A percentile compares a stretch with the other conserved stretches of the same genome.
Evolutionary conservation across 352 stramenopile species (phyloP).

Genomic region (Thraustochytrium striatum): DNA sequence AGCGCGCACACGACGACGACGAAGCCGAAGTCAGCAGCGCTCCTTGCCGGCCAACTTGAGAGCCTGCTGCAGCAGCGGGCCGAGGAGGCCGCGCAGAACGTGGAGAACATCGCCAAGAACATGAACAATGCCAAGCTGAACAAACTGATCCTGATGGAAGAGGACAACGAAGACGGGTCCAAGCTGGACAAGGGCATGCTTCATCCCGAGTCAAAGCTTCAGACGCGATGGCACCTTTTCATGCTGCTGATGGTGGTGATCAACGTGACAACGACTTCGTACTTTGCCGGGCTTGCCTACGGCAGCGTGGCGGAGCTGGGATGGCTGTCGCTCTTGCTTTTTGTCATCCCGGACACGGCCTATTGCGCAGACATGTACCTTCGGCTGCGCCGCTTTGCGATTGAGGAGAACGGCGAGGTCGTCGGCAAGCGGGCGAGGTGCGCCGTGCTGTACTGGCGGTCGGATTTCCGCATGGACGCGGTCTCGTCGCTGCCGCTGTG

Average conservation of each 20-base stretch:
- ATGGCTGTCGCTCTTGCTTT: too few species aligned
- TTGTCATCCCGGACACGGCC: neutral
- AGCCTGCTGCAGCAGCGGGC: neutral
- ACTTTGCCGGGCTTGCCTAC: neutral
- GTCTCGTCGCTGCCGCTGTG: neutral
- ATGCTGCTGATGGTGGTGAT: neutral
- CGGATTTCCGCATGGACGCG: neutral
- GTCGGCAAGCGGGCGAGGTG: neutral
- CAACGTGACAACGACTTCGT: neutral
- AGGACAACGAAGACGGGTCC: neutral
- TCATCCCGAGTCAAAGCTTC: neutral
- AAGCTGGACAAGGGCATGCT: neutral
- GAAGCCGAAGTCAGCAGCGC: too few species aligned
- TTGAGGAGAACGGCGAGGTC: neutral
- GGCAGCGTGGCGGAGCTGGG: neutral
- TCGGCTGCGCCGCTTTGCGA: neutral
- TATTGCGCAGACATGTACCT: neutral
- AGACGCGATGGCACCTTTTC: neutral
- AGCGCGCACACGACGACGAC: too few species aligned
- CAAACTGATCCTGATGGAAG: conserved; percentile 3
- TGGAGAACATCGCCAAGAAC: conserved; percentile 13
- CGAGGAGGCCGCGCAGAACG: neutral
- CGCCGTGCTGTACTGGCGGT: neutral
- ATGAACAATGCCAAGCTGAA: conserved; percentile 40
- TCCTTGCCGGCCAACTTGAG: too few species aligned